phyloP scores from a whole-genome alignment of 2,329 filamentous ascomycete species.

The Ascochyta viciae-villosae region DNA sequence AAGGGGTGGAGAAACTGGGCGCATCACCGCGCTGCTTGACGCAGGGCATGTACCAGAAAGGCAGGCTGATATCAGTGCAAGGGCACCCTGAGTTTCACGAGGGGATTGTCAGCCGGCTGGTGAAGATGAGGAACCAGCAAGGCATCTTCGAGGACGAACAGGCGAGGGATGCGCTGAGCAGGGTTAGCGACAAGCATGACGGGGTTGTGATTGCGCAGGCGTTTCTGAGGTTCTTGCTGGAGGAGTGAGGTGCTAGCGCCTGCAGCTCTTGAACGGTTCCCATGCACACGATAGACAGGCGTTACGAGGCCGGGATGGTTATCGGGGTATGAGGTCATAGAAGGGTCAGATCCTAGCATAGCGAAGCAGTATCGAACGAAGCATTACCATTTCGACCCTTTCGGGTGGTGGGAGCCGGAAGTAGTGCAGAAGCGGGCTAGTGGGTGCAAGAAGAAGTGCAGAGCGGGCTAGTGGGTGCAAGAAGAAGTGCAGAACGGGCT shows the following conservation, averaged over 20 bases:
- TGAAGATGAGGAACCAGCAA: constrained; percentile 67
- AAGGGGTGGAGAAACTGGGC: constrained; percentile 68
- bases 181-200: constrained; percentile 75
- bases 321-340: constrained; percentile 3
- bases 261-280: background rate
- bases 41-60: constrained; percentile 79
- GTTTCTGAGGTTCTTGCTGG: constrained; percentile 78
- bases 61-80: constrained; percentile 76
- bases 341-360: background rate
- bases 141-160: constrained; percentile 75
- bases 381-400: constrained; percentile 1
- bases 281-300: background rate
- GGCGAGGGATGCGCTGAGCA: constrained; percentile 71
- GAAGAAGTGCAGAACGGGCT: too few relatives aligned
- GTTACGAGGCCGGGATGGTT: background rate
- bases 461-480: too few relatives aligned
- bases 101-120: constrained; percentile 73
- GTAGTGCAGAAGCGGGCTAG: constrained; percentile 9
- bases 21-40: constrained; percentile 71
- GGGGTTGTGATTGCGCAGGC: constrained; percentile 76
- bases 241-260: constrained; percentile 48
- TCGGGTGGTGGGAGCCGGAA: background rate
- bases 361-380: background rate
- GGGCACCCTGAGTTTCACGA: constrained; percentile 85
- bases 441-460: too few relatives aligned